A percentile compares a stretch with the other conserved stretches of the same genome.
phyloP scores from a whole-genome alignment of 106 monocot species.

The Acorus calamus region DNA sequence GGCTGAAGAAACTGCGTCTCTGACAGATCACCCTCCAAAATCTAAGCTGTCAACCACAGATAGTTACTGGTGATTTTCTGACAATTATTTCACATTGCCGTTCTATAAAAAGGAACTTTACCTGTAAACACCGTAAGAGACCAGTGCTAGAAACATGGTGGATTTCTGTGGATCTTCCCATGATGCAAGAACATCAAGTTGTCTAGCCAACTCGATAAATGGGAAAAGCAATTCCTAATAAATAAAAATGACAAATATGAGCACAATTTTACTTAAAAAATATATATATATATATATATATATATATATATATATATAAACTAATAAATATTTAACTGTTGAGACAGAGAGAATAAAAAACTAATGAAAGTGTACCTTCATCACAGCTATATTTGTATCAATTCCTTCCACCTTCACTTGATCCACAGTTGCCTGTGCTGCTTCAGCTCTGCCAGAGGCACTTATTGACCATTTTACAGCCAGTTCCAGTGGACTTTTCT shows the following conservation, averaged over 20 bases:
- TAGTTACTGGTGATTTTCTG: not conserved
- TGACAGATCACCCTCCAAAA: too few relatives aligned
- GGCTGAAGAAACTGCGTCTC: too few relatives aligned
- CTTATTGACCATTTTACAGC: constrained; percentile 61
- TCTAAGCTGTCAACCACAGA: too few relatives aligned
- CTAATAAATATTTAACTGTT: too few relatives aligned
- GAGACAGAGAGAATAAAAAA: not conserved
- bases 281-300: too few relatives aligned
- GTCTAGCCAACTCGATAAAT: constrained; percentile 41
- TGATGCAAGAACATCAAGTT: constrained; percentile 36
- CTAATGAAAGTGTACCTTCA: constrained; percentile 42
- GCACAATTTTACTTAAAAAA: too few relatives aligned
- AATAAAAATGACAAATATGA: not conserved
- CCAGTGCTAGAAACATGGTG: constrained; percentile 40
- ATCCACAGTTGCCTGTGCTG: constrained; percentile 71
- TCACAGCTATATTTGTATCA: constrained; percentile 74
- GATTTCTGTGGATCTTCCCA: constrained; percentile 95
- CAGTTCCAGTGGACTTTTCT: constrained; percentile 40
- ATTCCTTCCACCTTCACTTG: constrained; percentile 88
- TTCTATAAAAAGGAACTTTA: constrained; percentile 10
- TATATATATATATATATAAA: too few relatives aligned
- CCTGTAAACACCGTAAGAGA: constrained; percentile 58
- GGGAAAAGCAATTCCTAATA: constrained; percentile 78
- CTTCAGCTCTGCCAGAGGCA: constrained; percentile 58
- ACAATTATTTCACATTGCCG: too few relatives aligned